A percentile compares a stretch with the other conserved stretches of the same genome.
Conservation (phyloP, 257 asterid species). For the Lycium ferocissimum region DNA sequence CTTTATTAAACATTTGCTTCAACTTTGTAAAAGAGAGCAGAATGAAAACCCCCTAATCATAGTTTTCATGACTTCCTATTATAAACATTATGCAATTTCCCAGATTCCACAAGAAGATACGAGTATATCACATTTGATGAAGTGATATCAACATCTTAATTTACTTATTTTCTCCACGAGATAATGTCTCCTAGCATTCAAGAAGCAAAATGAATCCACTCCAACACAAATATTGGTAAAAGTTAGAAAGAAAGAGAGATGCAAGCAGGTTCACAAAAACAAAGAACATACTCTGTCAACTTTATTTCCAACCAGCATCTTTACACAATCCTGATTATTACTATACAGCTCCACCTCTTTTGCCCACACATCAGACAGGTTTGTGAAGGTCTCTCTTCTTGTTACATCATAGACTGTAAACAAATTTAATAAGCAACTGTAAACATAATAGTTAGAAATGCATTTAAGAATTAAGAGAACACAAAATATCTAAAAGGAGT, state of each 20-base stretch:
- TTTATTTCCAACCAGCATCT: constrained; percentile 96
- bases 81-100: neutral
- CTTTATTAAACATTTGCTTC: too few relatives aligned
- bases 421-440: neutral
- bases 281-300: constrained; percentile 69
- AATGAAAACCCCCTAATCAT: neutral
- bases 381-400: constrained; percentile 82
- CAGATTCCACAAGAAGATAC: neutral
- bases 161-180: neutral
- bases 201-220: neutral
- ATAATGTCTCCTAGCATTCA: neutral
- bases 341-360: constrained; percentile 87
- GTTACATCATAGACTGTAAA: constrained; percentile 85
- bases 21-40: neutral
- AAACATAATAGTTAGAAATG: neutral
- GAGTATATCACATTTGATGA: neutral
- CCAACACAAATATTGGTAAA: neutral
- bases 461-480: neutral
- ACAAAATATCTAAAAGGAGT: neutral
- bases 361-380: constrained; percentile 88
- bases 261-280: neutral
- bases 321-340: constrained; percentile 75
- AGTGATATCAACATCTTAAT: neutral
- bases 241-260: constrained; percentile 17
- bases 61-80: neutral